Evolutionary conservation across 805 yeast genomes (phyloP), one percentile per base, ranked within the genome.

Genomic region (Pichia kluyveri): DNA sequence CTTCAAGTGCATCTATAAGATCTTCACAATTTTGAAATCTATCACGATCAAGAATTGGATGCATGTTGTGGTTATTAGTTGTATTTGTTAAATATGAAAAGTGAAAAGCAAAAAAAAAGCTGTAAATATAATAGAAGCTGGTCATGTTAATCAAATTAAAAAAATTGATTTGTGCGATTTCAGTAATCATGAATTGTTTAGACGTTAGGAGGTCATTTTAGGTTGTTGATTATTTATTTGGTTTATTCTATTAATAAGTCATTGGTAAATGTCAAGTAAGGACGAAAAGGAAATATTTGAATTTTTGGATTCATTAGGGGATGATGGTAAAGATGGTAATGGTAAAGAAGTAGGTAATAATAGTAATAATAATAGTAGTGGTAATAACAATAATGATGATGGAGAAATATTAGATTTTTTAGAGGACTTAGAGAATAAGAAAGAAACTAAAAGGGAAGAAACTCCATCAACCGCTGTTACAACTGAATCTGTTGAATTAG

Each of bases 1-100:
- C 83, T 58, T 91, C 96, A 7, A 91, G 75, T 0, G 95, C 96
- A 52, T 83, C 82, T 63, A 93, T 88, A 39, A 88, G 74, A 52
- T 83, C 86, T 45, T 77, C 80, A 65, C 99, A 91, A 18, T 84
- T 84, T 75, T 49, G 46, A 27, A 45, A 43, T 27, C 53, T 39
- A 9, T 54, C 61, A 46, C 57, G 59, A 41, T 60, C 63, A 28
- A 60, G 50, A 38, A 56, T 53, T 34, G 63, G 62, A 51, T 60
- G 63, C 63, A 60, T 59, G 12, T 28, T 52, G 37, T 23, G 2
- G 2, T 32, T n/a, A 17, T 8, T 37, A 9, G 45, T 15, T 12
- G 26, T 8, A 12, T 28, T 17, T 40, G 42, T n/a, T 9, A 10
- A 31, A 11, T 7, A 4, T 7, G 8, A 12, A 9, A 32, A 14